Base-by-base conservation (phyloP, 164 flowering plant genomes). In the Berberis vulgaris region DNA sequence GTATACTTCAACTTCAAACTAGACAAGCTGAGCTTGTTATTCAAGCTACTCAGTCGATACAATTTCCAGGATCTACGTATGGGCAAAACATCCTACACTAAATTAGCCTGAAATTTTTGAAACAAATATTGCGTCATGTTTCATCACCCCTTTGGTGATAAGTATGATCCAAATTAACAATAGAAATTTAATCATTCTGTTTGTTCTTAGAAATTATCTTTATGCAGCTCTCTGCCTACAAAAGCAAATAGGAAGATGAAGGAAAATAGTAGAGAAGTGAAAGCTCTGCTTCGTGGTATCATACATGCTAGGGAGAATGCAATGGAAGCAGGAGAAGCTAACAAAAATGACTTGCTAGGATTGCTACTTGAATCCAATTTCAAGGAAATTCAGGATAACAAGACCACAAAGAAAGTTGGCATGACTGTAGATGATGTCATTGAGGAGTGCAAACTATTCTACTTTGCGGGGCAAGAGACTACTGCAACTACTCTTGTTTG, bases 1-100 rank as follows among this genome's bases (percentile, higher is more conserved):
- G 50, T 10, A 65, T 78, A 42, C 80, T 80, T 64, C 72, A 76
- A 57, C 73, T 74, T 41, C 79, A 73, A 44, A 63, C 63, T 11
- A 79, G 79, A 62, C 78, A 62, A 38, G 59, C 61, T 26, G 53
- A 60, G 46, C 73, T 73, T 60, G 26, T 62, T 12, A 2, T 41
- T 42, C 50, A 63, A 7, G 60, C 55, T 11, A 3, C 40, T 59
- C 13, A 8, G 38, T 62, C 5, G 8, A 3, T 53, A 9, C 54
- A 49, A 26, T 41, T 72, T 43, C 71, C 71, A 1, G 67, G 71
- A n/a, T 62, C 57, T 7, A 63, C 59, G 74, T 71, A 66, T 43
- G 43, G 45, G 39, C 1, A 57, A 49, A 6, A 6, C 11, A 11
- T 49, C 6, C 11, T 49, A 6, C 11, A 49, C 52, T 6, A 49